Base-by-base conservation (phyloP, 306 rosid species). In the Myrica gale region DNA sequence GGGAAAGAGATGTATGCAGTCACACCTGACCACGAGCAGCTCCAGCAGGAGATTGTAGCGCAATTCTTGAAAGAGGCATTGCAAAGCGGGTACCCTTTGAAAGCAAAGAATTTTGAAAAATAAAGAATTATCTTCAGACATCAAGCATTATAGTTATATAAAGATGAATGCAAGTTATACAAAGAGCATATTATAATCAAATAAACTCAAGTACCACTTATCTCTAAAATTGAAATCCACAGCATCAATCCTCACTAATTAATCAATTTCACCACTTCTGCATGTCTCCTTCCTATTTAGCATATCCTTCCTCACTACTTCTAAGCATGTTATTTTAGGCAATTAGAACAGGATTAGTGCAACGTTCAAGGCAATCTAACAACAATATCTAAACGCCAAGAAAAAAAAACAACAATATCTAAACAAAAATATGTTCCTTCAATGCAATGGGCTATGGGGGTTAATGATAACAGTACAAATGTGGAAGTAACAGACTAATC, bases 21-120 rank as follows among this genome's bases (percentile, higher is more conserved):
- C 75, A 71, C 82, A 92, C 99, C 97, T 88, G 99, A 63, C 99
- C 99, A 41, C 97, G 97, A 68, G 99, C 99, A 80, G 93, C 81
- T 75, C 97, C 99, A 5, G 90, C 97, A 44, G 96, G 97, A 76
- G 99, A 83, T 69, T 90, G 89, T 71, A 95, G 80, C 4, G 92
- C 86, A 69, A 95, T 81, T 85, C 96, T 90, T 82, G 97, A 81
- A 37, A 89, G 89, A 82, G 97, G 97, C 97, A 90, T 95, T 74
- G 97, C 81, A 78, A 47, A 80, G 50, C 97, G 99, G 68, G 85
- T 41, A 10, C 97, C 99, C 99, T 95, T 77, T 56, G 32, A 67
- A 8, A 20, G 62, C 3, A 55, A 50, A 66, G 72, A 32, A 45
- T 41, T 63, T 20, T 47, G 23, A 68, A 39, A 19, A 51, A 46